Conservation (phyloP, 1,284 basidiomycete genomes). For the Meripilus lineatus region DNA sequence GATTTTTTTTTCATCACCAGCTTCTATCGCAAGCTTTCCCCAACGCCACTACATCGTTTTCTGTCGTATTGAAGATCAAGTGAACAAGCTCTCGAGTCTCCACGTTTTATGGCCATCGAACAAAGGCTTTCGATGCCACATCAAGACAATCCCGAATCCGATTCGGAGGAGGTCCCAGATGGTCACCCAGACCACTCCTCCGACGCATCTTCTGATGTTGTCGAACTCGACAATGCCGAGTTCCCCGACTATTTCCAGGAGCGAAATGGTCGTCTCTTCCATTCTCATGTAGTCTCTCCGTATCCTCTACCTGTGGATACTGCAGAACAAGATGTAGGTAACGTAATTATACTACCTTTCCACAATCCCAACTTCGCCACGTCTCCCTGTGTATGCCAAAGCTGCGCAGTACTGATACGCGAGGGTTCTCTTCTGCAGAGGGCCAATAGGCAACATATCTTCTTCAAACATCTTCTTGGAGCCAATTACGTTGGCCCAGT, state of each 20-base stretch:
- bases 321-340: conserved; percentile 53
- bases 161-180: conserved; percentile 12
- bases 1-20: conserved; percentile 6
- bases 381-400: not conserved
- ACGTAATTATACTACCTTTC: conserved; percentile 4
- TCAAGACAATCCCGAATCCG: conserved; percentile 6
- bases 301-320: conserved; percentile 68
- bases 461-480: conserved; percentile 44
- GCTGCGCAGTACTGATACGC: conserved; percentile 5
- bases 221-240: conserved; percentile 41
- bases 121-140: not conserved
- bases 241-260: conserved; percentile 55
- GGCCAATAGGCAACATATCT: conserved; percentile 41
- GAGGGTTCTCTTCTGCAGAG: conserved; percentile 37
- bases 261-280: conserved; percentile 53
- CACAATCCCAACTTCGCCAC: not conserved
- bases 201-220: conserved; percentile 38
- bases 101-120: conserved; percentile 1
- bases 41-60: not conserved
- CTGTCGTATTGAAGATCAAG: too few relatives aligned
- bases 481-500: conserved; percentile 57
- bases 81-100: too few relatives aligned
- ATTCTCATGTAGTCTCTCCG: conserved; percentile 60
- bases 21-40: not conserved
- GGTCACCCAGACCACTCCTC: conserved; percentile 30